Evolutionary conservation across 805 yeast species (phyloP).

Genomic region (Lachancea quebecensis): DNA sequence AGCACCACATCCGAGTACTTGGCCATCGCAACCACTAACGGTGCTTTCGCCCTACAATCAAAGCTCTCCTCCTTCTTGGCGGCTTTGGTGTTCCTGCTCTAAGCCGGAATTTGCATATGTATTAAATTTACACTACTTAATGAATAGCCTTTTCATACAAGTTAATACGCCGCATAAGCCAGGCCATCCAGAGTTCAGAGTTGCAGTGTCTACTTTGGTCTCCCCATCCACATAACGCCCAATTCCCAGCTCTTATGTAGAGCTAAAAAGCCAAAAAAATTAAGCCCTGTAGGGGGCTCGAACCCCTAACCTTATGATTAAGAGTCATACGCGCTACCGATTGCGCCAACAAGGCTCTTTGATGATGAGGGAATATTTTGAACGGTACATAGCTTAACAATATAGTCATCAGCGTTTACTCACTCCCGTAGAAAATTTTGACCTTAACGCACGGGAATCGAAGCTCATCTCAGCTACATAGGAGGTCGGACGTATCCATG

Average conservation of each 20-base stretch:
- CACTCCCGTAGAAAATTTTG: constrained; percentile 2
- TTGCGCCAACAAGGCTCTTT: constrained; percentile 22
- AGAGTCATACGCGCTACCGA: constrained; percentile 25
- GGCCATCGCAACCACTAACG: constrained; percentile 3
- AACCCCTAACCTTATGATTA: constrained; percentile 24
- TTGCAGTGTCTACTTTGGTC: no score
- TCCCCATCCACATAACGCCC: no score
- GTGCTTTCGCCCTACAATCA: constrained; percentile 2
- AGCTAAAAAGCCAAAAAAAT: constrained; percentile 6
- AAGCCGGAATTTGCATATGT: background rate
- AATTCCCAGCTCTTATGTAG: no score
- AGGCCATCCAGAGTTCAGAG: no score
- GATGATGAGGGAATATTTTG: background rate
- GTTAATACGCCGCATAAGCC: no score
- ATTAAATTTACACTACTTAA: no score
- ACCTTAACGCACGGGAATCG: no score
- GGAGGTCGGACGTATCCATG: constrained; percentile 22
- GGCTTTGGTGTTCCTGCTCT: constrained; percentile 6
- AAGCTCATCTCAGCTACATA: background rate
- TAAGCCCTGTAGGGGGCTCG: constrained; percentile 25
- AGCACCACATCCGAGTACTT: constrained; percentile 7
- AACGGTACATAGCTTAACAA: no score
- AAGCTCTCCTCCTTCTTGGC: constrained; percentile 8
- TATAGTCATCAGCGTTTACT: background rate
- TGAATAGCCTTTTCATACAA: no score